Conservation (phyloP, 306 rosid genomes). For the Rosa chinensis region DNA sequence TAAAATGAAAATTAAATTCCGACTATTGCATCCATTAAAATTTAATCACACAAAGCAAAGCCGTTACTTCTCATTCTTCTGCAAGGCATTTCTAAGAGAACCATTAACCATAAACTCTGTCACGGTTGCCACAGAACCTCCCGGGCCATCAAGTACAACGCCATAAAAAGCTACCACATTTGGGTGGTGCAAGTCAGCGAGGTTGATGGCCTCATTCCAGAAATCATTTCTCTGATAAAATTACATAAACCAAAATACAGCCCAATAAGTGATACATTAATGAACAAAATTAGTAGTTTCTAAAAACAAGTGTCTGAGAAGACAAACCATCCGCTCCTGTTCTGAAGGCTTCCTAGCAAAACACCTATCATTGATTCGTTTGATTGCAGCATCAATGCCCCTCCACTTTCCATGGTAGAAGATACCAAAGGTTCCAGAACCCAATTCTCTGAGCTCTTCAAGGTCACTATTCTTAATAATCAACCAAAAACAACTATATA, state of each 20-base stretch:
- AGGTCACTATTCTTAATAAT: slow-evolving; percentile 79
- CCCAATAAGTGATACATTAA: slow-evolving; percentile 6
- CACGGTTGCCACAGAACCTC: slow-evolving; percentile 89
- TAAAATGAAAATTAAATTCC: slow-evolving; percentile 7
- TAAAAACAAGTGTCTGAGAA: slow-evolving; percentile 2
- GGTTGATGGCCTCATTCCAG: slow-evolving; percentile 98
- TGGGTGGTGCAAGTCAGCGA: slow-evolving; percentile 95
- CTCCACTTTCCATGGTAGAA: slow-evolving; percentile 97
- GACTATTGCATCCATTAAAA: background rate
- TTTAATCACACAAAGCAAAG: background rate
- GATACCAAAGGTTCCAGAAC: slow-evolving; percentile 89
- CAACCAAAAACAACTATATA: slow-evolving; percentile 31
- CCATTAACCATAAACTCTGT: slow-evolving; percentile 96
- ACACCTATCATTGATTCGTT: slow-evolving; percentile 86
- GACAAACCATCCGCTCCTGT: slow-evolving; percentile 82
- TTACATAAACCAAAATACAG: slow-evolving; percentile 7
- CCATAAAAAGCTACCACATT: slow-evolving; percentile 96
- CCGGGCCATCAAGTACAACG: slow-evolving; percentile 88
- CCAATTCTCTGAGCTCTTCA: slow-evolving; percentile 80
- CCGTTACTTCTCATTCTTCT: slow-evolving; percentile 75
- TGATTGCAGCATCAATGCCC: slow-evolving; percentile 92
- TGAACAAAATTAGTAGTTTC: background rate
- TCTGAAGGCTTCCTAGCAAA: slow-evolving; percentile 91
- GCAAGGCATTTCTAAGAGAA: slow-evolving; percentile 79
- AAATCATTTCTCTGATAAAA: slow-evolving; percentile 74